Evolutionary conservation across 2,329 filamentous ascomycete species (phyloP), one percentile per base, ranked within the genome.

Genomic region (Dactylellina leptospora): DNA sequence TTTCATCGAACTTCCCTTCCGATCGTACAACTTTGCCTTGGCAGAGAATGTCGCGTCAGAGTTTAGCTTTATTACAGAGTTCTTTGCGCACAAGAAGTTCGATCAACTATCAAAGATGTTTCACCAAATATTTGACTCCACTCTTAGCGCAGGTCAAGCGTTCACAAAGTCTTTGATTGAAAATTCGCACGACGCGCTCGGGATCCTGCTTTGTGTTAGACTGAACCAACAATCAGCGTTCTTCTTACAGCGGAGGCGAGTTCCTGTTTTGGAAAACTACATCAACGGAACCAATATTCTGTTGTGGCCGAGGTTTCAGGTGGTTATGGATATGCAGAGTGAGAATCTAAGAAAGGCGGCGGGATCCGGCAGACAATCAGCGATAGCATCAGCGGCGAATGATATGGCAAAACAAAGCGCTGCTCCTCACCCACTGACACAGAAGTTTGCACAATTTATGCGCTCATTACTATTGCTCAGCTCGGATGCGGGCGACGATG

Each of bases 251-350:
- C 86, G 93, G 9, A 88, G 93, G 60, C 93, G 96, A 78, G 87
- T 97, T 0, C 95, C 95, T 0, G 89, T 92, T 3, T 88, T 91
- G 1, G 95, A 99, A 78, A 85, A 87, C 38, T 99, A 99, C 78
- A 89, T 97, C 78, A 99, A 99, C 79, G 93, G 88, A 47, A 96
- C 92, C 3, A 93, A 90, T 78, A 99, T 99, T 92, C 86, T 95
- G 1, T 86, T 99, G 4, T 99, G 95, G 95, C 95, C 95, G 5
- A 89, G 93, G 23, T 90, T 99, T 77, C 96, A 99, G 80, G 86
- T 91, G 63, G 88, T 96, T 76, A 96, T 99, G 87, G 93, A 96
- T 78, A 85, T 89, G 61, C 95, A 99, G 79, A 92, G 90, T 81
- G 92, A 96, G 59, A 96, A 91, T 0, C 85, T 99, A 33, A 90